phyloP scores from a whole-genome alignment of 257 asterid species.

The Orobanche coerulescens region DNA sequence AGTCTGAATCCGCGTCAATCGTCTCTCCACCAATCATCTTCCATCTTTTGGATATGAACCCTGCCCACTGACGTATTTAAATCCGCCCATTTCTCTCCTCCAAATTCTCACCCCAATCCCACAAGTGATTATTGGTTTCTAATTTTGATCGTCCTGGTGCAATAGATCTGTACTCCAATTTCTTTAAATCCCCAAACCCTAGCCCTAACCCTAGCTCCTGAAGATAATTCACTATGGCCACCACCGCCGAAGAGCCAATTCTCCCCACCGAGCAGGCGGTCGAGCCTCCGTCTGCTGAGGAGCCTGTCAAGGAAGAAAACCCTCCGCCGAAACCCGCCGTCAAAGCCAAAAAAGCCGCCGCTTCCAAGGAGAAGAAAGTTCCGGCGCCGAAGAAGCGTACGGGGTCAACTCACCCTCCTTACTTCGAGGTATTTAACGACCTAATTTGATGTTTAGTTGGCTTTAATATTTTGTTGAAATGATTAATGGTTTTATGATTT shows the following conservation, averaged over 20 bases:
- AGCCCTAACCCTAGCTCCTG: conserved; percentile 24
- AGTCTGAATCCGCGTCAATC: conserved; percentile 50
- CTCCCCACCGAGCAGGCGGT: conserved; percentile 25
- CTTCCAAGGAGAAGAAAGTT: conserved; percentile 38
- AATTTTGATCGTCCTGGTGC: conserved; percentile 1
- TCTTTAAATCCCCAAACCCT: conserved; percentile 19
- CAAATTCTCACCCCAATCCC: conserved; percentile 24
- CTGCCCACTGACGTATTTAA: conserved; percentile 37
- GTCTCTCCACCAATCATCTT: conserved; percentile 50
- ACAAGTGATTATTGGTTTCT: conserved; percentile 1
- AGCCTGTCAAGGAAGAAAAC: conserved; percentile 21
- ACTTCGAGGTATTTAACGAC: conserved; percentile 50
- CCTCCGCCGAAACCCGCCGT: conserved; percentile 27
- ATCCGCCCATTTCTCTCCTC: conserved; percentile 29
- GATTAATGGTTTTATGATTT: conserved; percentile 16
- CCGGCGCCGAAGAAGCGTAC: conserved; percentile 51
- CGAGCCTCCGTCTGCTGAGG: conserved; percentile 22
- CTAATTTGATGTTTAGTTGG: neutral
- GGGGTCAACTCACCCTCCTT: conserved; percentile 53
- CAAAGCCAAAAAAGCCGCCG: conserved; percentile 27
- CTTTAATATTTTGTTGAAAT: neutral
- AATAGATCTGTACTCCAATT: conserved; percentile 4
- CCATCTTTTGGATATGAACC: conserved; percentile 28
- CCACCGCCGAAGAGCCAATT: conserved; percentile 49
- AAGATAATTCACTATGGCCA: conserved; percentile 26